Conservation (phyloP, 1,284 basidiomycete species). For the Pisolithus thermaeus region DNA sequence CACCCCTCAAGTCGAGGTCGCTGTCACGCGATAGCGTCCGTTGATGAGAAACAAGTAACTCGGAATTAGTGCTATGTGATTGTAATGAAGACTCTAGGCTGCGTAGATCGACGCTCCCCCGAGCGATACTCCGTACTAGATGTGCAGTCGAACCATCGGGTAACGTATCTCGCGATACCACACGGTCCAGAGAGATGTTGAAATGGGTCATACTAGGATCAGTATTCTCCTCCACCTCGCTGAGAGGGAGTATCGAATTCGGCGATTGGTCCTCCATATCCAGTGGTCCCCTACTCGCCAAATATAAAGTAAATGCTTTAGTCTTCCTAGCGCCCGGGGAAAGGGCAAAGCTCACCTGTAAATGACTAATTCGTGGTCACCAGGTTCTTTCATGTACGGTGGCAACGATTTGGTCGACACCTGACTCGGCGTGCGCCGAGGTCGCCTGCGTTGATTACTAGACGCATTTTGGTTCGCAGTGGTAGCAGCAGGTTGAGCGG, state of each 20-base stretch:
- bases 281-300: slow-evolving; percentile 30
- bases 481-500: neutral
- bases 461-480: neutral
- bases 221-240: slow-evolving; percentile 25
- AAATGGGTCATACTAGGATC: slow-evolving; percentile 10
- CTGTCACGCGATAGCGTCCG: slow-evolving; percentile 17
- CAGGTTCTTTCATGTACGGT: slow-evolving; percentile 73
- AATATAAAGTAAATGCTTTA: slow-evolving; percentile 3
- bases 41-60: slow-evolving; percentile 22
- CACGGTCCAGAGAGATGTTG: slow-evolving; percentile 14
- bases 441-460: slow-evolving; percentile 38
- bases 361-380: slow-evolving; percentile 72
- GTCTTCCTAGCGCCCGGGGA: neutral
- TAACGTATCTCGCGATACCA: slow-evolving; percentile 22
- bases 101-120: slow-evolving; percentile 11
- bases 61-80: slow-evolving; percentile 20
- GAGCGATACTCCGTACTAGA: slow-evolving; percentile 14
- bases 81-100: slow-evolving; percentile 12
- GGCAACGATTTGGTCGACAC: slow-evolving; percentile 70
- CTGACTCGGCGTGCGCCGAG: slow-evolving; percentile 51
- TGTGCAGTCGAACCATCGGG: slow-evolving; percentile 18
- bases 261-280: slow-evolving; percentile 30
- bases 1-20: slow-evolving; percentile 39
- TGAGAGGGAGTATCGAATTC: slow-evolving; percentile 27
- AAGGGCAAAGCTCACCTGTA: slow-evolving; percentile 41